phyloP scores from a whole-genome alignment of 176 grass and related monocot species.

The Oryza punctata region DNA sequence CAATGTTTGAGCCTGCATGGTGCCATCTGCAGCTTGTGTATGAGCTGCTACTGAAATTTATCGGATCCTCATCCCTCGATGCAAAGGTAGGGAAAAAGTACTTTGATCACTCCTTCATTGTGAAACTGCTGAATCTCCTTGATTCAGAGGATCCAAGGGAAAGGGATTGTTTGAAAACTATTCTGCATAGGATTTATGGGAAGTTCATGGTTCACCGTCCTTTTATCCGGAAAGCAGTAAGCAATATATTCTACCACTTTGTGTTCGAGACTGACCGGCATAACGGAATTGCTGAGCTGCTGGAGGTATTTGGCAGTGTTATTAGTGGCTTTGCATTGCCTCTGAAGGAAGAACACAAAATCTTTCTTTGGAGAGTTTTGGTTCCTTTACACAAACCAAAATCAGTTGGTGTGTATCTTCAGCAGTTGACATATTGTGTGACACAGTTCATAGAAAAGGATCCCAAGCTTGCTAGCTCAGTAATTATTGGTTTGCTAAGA shows the following conservation, averaged over 20 bases:
- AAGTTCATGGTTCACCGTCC: conserved; percentile 99
- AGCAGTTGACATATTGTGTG: conserved; percentile 93
- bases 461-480: conserved; percentile 71
- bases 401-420: conserved; percentile 80
- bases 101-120: conserved; percentile 90
- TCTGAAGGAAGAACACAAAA: conserved; percentile 95
- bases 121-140: conserved; percentile 80
- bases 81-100: conserved; percentile 91
- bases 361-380: conserved; percentile 80
- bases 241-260: conserved; percentile 96
- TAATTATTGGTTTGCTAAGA: conserved; percentile 75
- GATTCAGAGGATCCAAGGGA: conserved; percentile 97
- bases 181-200: conserved; percentile 92
- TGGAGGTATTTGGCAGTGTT: conserved; percentile 94
- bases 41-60: conserved; percentile 91
- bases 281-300: conserved; percentile 90
- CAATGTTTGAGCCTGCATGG: conserved; percentile 92
- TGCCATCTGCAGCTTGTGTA: conserved; percentile 95
- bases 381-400: conserved; percentile 93
- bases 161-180: conserved; percentile 89
- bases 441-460: conserved; percentile 96
- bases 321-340: conserved; percentile 95
- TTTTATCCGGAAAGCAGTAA: conserved; percentile 86
- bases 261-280: conserved; percentile 86
- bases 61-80: conserved; percentile 79